phyloP scores from a whole-genome alignment of 768 basidiomycete species.

The Mycena olivaceomarginata region DNA sequence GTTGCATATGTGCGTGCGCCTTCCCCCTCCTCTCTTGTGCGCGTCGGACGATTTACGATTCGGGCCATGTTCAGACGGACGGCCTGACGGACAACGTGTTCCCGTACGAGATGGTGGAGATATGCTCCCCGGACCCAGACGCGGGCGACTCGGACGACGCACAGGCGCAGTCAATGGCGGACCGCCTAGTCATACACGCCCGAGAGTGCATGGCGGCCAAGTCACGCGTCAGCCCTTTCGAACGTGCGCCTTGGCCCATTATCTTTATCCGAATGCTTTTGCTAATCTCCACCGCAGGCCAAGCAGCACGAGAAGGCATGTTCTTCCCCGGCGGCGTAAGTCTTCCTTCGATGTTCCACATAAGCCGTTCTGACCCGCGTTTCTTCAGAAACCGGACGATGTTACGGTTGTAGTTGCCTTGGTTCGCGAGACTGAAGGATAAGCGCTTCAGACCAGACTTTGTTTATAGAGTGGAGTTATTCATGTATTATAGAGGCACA shows the following conservation, averaged over 20 bases:
- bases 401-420: slow-evolving; percentile 42
- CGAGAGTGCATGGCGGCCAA: slow-evolving; percentile 69
- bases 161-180: slow-evolving; percentile 72
- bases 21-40: background rate
- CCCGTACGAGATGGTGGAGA: slow-evolving; percentile 41
- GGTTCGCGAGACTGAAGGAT: slow-evolving; percentile 35
- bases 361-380: background rate
- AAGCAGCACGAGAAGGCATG: slow-evolving; percentile 42
- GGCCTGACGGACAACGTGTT: slow-evolving; percentile 45
- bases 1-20: slow-evolving; percentile 38
- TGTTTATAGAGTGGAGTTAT: slow-evolving; percentile 9
- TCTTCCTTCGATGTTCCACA: background rate
- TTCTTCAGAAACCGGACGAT: slow-evolving; percentile 44
- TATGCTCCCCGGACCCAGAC: slow-evolving; percentile 57
- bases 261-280: background rate
- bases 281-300: slow-evolving; percentile 20
- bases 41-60: background rate
- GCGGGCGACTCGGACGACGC: slow-evolving; percentile 37
- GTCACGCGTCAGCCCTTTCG: slow-evolving; percentile 69
- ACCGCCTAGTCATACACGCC: slow-evolving; percentile 72
- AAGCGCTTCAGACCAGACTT: background rate
- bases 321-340: slow-evolving; percentile 44
- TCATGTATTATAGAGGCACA: background rate
- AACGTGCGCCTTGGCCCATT: slow-evolving; percentile 55
- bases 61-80: slow-evolving; percentile 34